Evolutionary conservation across 2,329 filamentous ascomycete species (phyloP), one percentile per base, ranked within the genome.

Genomic region (Paraconiothyrium sp.): DNA sequence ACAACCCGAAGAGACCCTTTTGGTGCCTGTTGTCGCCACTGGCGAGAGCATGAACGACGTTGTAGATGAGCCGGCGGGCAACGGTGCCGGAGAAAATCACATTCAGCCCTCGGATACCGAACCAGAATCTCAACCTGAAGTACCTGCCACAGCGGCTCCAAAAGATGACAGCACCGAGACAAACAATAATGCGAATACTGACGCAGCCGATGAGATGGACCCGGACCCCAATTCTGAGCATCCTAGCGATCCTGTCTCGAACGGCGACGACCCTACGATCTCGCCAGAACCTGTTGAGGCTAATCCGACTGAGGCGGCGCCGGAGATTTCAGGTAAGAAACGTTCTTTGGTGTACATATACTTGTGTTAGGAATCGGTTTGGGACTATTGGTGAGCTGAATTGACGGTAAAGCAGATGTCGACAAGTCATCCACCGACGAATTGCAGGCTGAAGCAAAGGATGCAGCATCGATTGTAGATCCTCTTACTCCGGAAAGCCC

Each of bases 41-140:
- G 27, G 30, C 10, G 32, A 16, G 14, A 34, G n/a, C 48, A 9
- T 20, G n/a, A 37, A 20, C 10, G 48, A 51, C 32, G n/a, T 34
- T 16, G 30, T 37, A 13, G 30, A 34, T 20, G 46, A 34, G 46
- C 24, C 24, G n/a, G 13, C 22, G 14, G 46, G 7, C 14, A 35
- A 32, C 48, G 51, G 32, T 24, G 22, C 24, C 24, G 39, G 37
- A 16, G 5, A 9, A 3, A 35, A 22, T 41, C 20, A 54, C 27
- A 5, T 32, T 30, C 20, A 41, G n/a, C n/a, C 8, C 46, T 39
- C 55, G 48, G 46, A 41, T 32, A 14, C 46, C 47, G 55, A 50
- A 41, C 30, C 22, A n/a, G 35, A 30, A 39, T 6, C 44, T 11
- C 44, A 47, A 22, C 39, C 27, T 22, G 52, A 55, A 16, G 11